phyloP scores from a whole-genome alignment of 441 rosid species.

The Syzygium malaccense region DNA sequence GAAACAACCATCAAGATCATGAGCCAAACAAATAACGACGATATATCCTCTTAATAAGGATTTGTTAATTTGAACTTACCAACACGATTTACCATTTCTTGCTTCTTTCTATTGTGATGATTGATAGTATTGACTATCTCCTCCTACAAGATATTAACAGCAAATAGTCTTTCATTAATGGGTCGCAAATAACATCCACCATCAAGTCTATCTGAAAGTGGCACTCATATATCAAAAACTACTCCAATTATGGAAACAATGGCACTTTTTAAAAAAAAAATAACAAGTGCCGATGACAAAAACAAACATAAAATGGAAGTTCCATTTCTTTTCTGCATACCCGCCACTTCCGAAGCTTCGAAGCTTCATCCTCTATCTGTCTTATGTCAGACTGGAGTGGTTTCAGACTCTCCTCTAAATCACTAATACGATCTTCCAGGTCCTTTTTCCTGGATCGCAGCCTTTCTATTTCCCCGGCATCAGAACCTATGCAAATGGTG shows the following conservation, averaged over 20 bases:
- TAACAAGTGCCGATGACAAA: background rate
- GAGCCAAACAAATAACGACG: background rate
- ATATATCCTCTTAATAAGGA: background rate
- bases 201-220: background rate
- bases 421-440: constrained; percentile 42
- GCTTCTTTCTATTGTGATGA: constrained; percentile 43
- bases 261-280: background rate
- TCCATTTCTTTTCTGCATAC: constrained; percentile 17
- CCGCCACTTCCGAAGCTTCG: constrained; percentile 64
- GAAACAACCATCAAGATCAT: background rate
- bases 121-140: constrained; percentile 34
- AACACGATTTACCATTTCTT: constrained; percentile 43
- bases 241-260: background rate
- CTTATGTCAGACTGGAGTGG: constrained; percentile 49
- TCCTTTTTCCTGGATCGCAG: constrained; percentile 52
- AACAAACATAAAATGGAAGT: background rate
- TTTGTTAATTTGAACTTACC: constrained; percentile 27
- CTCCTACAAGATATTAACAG: constrained; percentile 39
- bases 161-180: background rate
- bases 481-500: constrained; percentile 34
- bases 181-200: background rate
- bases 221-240: background rate
- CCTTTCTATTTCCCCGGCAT: constrained; percentile 69
- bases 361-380: constrained; percentile 62
- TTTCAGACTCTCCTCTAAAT: constrained; percentile 40